phyloP scores from a whole-genome alignment of 2,329 filamentous ascomycete genomes.

The Cladosporium sp. region DNA sequence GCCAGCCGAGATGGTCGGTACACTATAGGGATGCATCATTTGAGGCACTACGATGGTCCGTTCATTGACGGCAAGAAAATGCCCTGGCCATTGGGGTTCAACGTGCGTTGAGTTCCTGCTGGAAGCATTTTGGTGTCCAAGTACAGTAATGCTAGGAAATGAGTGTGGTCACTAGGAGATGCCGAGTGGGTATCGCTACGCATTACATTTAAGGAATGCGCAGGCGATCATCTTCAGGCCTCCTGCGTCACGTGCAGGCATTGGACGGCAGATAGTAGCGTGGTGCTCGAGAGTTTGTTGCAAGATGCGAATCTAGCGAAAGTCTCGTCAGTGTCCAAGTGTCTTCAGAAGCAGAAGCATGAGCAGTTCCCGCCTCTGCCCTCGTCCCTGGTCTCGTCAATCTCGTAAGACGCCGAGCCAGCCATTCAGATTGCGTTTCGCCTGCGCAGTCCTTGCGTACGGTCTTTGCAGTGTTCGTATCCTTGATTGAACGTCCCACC shows the following conservation, averaged over 20 bases:
- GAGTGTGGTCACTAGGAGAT: no score
- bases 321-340: not conserved
- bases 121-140: no score
- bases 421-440: not conserved
- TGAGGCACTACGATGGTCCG: not conserved
- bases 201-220: no score
- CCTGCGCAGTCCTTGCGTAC: not conserved
- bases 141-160: no score
- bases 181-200: no score
- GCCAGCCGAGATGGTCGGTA: no score
- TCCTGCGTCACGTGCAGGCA: not conserved
- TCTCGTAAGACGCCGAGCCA: not conserved
- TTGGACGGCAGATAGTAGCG: not conserved
- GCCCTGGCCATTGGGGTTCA: not conserved
- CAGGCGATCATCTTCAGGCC: not conserved
- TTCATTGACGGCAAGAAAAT: not conserved
- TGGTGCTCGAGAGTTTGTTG: not conserved
- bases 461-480: not conserved
- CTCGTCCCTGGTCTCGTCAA: not conserved
- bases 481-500: not conserved
- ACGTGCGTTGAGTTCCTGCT: not conserved
- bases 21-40: not conserved
- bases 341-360: not conserved
- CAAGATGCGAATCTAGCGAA: slow-evolving; percentile 4
- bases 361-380: not conserved